A percentile compares a stretch with the other conserved stretches of the same genome.
Evolutionary conservation across 768 basidiomycete genomes (phyloP).

Genomic region (Tulasnella sp.): DNA sequence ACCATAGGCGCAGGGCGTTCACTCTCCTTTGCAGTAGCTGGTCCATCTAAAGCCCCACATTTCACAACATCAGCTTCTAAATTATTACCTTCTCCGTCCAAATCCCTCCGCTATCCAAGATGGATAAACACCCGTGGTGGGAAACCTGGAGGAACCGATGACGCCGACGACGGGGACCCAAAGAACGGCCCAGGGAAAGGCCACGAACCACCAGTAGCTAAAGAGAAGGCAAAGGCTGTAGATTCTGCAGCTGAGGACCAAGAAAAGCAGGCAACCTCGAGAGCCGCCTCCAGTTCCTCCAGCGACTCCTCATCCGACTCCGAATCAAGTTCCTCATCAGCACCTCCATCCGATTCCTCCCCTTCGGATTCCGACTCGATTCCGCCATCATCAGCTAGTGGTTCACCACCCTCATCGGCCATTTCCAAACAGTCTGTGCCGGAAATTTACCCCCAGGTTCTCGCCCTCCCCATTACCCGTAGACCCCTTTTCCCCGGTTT

Average conservation of each 20-base stretch:
- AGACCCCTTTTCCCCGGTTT: conserved; percentile 96
- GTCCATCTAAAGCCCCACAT: conserved; percentile 2
- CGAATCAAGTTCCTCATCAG: conserved; percentile 39
- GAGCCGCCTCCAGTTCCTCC: conserved; percentile 38
- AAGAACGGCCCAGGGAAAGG: conserved; percentile 26
- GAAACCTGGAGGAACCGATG: conserved; percentile 23
- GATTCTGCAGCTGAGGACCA: conserved; percentile 33
- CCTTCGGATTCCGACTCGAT: conserved; percentile 36
- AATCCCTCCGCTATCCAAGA: conserved; percentile 34
- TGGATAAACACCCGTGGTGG: conserved; percentile 36
- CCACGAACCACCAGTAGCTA: conserved; percentile 5
- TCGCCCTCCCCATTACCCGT: conserved; percentile 91
- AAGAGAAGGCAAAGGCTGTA: background rate
- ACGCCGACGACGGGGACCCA: conserved; percentile 17
- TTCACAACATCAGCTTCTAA: conserved; percentile 18
- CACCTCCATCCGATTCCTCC: conserved; percentile 18
- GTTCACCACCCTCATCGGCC: conserved; percentile 41
- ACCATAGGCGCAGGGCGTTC: conserved; percentile 6
- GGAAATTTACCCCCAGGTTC: conserved; percentile 85
- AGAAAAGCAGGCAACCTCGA: conserved; percentile 16
- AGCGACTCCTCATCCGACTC: conserved; percentile 30
- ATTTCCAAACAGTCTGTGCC: conserved; percentile 86
- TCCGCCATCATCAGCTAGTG: conserved; percentile 34
- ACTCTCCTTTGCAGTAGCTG: conserved; percentile 23
- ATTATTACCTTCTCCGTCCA: conserved; percentile 22